Evolutionary conservation across 495 filamentous ascomycete species (phyloP), one percentile per base, ranked within the genome.

Genomic region (Elaphomyces granulatus): DNA sequence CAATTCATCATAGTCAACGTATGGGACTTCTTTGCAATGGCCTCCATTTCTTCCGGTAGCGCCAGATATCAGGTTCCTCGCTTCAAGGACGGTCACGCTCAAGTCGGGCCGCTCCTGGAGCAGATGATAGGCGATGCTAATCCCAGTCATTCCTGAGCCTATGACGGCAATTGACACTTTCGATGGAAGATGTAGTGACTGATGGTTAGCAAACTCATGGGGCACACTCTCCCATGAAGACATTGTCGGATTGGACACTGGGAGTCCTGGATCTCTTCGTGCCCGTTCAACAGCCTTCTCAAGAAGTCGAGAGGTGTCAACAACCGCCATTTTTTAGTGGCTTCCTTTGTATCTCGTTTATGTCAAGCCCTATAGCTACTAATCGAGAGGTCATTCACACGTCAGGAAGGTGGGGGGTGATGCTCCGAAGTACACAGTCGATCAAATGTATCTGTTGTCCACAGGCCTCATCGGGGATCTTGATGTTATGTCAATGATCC

Each of bases 21-120:
- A 62, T 8, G 61, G 54, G 3, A 43, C 38, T 37, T 46, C 42
- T 33, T 67, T 66, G 17, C 67, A 55, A 36, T 65, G 60, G 0
- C 67, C 65, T 6, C 48, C 51, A 37, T 51, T 54, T 16, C 81
- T 54, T 1, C 82, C 81, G 4, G 82, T 86, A 19, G 82, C 82
- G 6, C 82, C 82, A 64, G 68, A 83, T 50, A 79, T 83, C 15
- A 77, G 75, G 58, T 81, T 75, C 41, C 81, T 63, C n/a, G 81
- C 81, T 58, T 88, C 83, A 7, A 88, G 59, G 69, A 87, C 75
- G 1, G 83, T 66, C 2, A 84, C 55, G 14, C 55, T 67, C 28
- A 62, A 45, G n/a, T 20, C 19, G 10, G 38, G 30, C 8, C 15
- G 15, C 34, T 40, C 38, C n/a, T 43, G 44, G 3, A 80, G 63